Evolutionary conservation across 2,329 filamentous ascomycete genomes (phyloP), one percentile per base, ranked within the genome.

Genomic region (Microthyrium microscopicum): DNA sequence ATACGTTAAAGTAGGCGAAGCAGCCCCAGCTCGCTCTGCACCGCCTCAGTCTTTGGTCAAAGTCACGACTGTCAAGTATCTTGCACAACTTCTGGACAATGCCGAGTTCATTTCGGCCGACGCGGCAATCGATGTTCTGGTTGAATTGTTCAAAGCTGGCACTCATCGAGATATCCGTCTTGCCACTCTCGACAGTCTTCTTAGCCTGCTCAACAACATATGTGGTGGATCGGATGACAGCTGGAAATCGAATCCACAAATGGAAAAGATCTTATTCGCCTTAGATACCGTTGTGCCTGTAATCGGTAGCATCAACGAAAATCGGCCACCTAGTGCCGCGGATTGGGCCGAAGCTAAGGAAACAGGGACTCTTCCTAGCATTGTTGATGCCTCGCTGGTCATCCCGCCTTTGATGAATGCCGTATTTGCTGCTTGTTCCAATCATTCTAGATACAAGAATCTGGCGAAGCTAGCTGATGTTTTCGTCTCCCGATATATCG

Each of bases 1-100:
- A 3, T 39, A 40, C 13, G 34, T 35, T 15, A 41, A 41, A 15
- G 33, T 34, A 5, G 26, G 33, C 25, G 25, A 39, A 22, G 12
- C 16, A 30, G 16, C 37, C 26, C 9, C 24, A 20, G 5, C 27
- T 9, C 20, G 44, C 13, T 25, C 31, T 3, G 22, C 31, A 20
- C 27, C 35, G 12, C 18, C 31, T 4, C n/a, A 34, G 17, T 37
- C 47, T 1, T 37, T 42, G 12, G 40, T 60, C 29, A 61, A 61
- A 34, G 42, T 60, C 4, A 60, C 56, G 0, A 61, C 58, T 2
- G 46, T 58, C 29, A 61, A 62, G 32, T 45, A 54, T 26, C 46
- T 62, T 1, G 54, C 55, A 1, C 50, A 60, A 37, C 34, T 59
- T 3, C 42, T 61, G 12, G 37, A 49, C 5, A 40, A 46, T 7